These are phyloP conservation scores for Magnaporthiopsis poae DNA, from an alignment of 2,329 filamentous ascomycete genomes.

Conservation along the genomic window DNA sequence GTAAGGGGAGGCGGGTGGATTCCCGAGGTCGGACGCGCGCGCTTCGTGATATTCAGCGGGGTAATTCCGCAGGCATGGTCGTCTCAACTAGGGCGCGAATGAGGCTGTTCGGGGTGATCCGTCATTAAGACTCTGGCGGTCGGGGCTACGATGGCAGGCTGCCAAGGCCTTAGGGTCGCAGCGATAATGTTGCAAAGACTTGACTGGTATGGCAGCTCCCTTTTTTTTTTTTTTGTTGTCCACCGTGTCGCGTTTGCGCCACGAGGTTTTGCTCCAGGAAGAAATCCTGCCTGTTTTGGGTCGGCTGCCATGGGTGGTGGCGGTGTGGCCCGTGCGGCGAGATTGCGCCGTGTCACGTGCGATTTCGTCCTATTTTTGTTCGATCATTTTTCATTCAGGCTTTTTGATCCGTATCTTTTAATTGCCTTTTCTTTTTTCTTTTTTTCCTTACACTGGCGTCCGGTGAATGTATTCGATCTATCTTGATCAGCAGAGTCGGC, in stretches of 20 bases:
- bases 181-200: background rate
- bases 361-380: background rate
- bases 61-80: constrained; percentile 8
- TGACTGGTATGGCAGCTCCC: background rate
- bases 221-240: background rate
- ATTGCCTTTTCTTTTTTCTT: background rate
- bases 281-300: background rate
- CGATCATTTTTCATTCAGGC: background rate
- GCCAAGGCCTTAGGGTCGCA: background rate
- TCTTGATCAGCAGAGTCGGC: too few species aligned
- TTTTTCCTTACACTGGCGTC: background rate
- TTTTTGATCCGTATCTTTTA: background rate
- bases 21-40: constrained; percentile 6
- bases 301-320: background rate
- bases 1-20: background rate
- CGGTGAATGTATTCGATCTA: too few species aligned
- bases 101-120: background rate
- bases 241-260: background rate
- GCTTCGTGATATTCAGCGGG: constrained; percentile 8
- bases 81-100: background rate
- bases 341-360: background rate
- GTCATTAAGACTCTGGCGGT: background rate
- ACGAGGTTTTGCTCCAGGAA: background rate
- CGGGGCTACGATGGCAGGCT: background rate
- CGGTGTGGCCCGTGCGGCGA: background rate